Evolutionary conservation across 768 basidiomycete species (phyloP).

Genomic region (Paxillus involutus): DNA sequence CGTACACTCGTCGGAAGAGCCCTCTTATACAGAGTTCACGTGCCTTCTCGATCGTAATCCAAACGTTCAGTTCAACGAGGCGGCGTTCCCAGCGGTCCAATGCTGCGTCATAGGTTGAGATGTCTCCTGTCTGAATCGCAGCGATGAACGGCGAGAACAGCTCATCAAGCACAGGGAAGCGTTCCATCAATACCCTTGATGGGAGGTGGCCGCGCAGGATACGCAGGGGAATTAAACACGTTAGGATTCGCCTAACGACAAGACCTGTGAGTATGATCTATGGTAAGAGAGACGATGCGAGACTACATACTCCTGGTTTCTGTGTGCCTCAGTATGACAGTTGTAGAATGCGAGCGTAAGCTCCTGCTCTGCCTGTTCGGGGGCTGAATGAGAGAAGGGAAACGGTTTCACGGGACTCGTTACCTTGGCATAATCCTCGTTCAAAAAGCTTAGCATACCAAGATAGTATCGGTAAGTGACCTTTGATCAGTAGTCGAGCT

Average conservation of each 20-base stretch:
- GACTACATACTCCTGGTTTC: slow-evolving; percentile 77
- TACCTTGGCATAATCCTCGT: slow-evolving; percentile 87
- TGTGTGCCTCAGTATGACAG: slow-evolving; percentile 66
- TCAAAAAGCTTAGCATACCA: slow-evolving; percentile 91
- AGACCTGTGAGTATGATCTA: background rate
- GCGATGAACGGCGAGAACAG: slow-evolving; percentile 79
- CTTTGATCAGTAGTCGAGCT: slow-evolving; percentile 39
- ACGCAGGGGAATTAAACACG: slow-evolving; percentile 87
- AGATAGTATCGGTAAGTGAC: slow-evolving; percentile 94
- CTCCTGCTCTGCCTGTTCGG: slow-evolving; percentile 73
- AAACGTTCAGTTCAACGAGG: slow-evolving; percentile 84
- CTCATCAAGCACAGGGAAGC: slow-evolving; percentile 70
- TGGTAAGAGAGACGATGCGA: background rate
- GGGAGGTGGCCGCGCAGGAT: slow-evolving; percentile 88
- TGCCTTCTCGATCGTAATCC: slow-evolving; percentile 84
- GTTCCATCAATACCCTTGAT: slow-evolving; percentile 62
- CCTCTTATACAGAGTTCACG: slow-evolving; percentile 84
- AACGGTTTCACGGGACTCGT: slow-evolving; percentile 4
- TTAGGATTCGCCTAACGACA: slow-evolving; percentile 73
- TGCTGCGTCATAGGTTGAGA: slow-evolving; percentile 77
- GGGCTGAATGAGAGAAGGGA: background rate
- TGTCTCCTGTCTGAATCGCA: slow-evolving; percentile 77
- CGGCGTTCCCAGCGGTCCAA: slow-evolving; percentile 68
- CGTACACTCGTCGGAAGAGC: slow-evolving; percentile 76
- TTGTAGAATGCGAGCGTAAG: slow-evolving; percentile 84